Evolutionary conservation across 2,329 filamentous ascomycete genomes (phyloP).

Genomic region (Claviceps lovelessii): DNA sequence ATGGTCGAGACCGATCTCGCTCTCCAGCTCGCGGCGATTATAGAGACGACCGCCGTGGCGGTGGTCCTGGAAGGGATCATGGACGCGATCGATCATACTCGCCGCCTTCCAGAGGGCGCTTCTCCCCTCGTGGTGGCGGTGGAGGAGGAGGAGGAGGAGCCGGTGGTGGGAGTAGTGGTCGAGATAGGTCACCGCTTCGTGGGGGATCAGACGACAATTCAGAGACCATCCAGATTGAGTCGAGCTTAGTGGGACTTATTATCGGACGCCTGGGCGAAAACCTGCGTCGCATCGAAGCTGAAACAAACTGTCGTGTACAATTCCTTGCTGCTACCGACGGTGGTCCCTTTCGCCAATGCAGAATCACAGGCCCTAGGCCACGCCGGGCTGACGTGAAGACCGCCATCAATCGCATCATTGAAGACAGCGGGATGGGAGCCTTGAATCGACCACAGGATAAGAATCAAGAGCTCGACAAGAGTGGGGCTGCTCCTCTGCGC

Average conservation of each 20-base stretch:
- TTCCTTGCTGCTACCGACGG: conserved; percentile 67
- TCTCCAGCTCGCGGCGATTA: conserved; percentile 60
- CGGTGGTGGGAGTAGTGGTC: conserved; percentile 29
- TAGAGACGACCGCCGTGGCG: conserved; percentile 67
- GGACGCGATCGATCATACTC: conserved; percentile 63
- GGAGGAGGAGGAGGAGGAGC: neutral
- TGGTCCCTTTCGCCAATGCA: conserved; percentile 66
- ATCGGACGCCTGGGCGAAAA: conserved; percentile 88
- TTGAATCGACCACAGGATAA: conserved; percentile 30
- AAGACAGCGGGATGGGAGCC: conserved; percentile 49
- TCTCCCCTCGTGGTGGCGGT: conserved; percentile 43
- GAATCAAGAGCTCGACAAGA: conserved; percentile 23
- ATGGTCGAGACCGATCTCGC: conserved; percentile 55
- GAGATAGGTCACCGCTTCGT: conserved; percentile 45
- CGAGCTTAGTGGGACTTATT: conserved; percentile 73
- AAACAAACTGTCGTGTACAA: conserved; percentile 72
- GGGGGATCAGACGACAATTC: conserved; percentile 47
- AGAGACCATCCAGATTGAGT: conserved; percentile 77
- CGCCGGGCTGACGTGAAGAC: conserved; percentile 64
- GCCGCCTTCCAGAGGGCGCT: conserved; percentile 42
- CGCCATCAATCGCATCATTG: conserved; percentile 77
- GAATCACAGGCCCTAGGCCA: conserved; percentile 61
- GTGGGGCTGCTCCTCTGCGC: conserved; percentile 38
- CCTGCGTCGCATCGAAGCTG: conserved; percentile 66
- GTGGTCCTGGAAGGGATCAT: conserved; percentile 29